Conservation (phyloP, 352 stramenopile species). For the Phytophthora pseudosyringae region DNA sequence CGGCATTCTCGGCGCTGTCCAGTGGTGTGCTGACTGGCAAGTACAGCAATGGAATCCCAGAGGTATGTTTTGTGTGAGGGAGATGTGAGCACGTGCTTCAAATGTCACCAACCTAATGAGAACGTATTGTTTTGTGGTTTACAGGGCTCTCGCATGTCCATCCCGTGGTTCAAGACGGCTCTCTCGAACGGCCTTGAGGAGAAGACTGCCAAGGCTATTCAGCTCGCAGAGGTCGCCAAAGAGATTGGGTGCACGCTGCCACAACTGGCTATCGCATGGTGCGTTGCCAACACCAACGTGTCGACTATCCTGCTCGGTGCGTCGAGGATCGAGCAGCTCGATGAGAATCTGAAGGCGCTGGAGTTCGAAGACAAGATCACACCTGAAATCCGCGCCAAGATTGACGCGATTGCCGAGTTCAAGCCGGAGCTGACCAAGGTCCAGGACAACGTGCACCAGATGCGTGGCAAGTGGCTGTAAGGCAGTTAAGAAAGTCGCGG, state of each 20-base stretch:
- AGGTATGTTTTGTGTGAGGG: conserved; percentile 11
- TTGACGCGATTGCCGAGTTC: conserved; percentile 59
- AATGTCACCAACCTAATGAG: background rate
- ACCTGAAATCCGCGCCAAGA: conserved; percentile 56
- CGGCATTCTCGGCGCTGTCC: conserved; percentile 63
- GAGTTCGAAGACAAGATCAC: conserved; percentile 61
- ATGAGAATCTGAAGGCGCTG: conserved; percentile 63
- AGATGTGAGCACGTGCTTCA: background rate
- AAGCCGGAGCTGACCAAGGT: conserved; percentile 45
- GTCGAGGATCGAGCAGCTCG: conserved; percentile 59
- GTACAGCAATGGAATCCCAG: conserved; percentile 60
- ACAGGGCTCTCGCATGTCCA: conserved; percentile 53
- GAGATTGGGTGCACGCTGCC: conserved; percentile 55
- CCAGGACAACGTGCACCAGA: conserved; percentile 34
- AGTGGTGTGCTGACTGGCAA: conserved; percentile 75
- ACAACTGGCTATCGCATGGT: conserved; percentile 67
- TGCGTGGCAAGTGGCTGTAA: conserved; percentile 46
- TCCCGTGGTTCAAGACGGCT: conserved; percentile 40
- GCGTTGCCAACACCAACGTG: conserved; percentile 61
- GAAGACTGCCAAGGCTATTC: conserved; percentile 41
- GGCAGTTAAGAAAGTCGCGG: background rate
- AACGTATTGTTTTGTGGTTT: conserved; percentile 8
- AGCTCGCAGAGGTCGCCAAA: conserved; percentile 43
- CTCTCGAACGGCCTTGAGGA: conserved; percentile 46
- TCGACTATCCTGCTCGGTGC: conserved; percentile 62